Evolutionary conservation across 208 protist genomes (phyloP).

Genomic region (Acanthamoeba healyi): DNA sequence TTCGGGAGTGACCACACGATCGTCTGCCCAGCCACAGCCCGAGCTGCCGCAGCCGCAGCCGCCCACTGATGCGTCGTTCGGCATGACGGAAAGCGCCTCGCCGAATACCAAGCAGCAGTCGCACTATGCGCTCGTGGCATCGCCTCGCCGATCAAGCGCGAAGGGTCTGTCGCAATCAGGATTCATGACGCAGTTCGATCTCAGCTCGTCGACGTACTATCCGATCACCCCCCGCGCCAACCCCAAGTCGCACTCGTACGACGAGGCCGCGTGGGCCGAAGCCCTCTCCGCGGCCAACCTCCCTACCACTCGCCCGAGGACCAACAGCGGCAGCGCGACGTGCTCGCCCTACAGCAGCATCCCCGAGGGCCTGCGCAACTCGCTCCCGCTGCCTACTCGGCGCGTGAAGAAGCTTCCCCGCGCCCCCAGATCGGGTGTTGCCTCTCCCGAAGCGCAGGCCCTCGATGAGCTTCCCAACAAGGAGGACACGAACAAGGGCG

Average conservation of each 20-base stretch:
- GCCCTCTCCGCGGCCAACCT: not conserved
- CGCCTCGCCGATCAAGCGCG: too few relatives aligned
- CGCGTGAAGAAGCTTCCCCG: not conserved
- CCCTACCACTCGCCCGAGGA: not conserved
- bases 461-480: not conserved
- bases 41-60: too few relatives aligned
- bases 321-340: not conserved
- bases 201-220: not conserved
- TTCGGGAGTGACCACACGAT: not conserved
- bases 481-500: not conserved
- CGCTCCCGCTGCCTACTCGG: not conserved
- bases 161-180: too few relatives aligned
- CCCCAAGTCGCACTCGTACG: not conserved
- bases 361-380: not conserved
- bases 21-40: not conserved
- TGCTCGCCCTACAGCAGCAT: not conserved
- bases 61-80: not conserved
- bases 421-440: too few relatives aligned
- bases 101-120: slow-evolving; percentile 46
- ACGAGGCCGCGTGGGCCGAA: not conserved
- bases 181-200: too few relatives aligned
- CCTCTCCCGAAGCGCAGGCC: too few relatives aligned
- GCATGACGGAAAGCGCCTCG: not conserved
- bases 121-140: not conserved
- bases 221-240: not conserved